Evolutionary conservation across 1,284 basidiomycete species (phyloP), one percentile per base, ranked within the genome.

Genomic region (Phaffia rhodozyma): DNA sequence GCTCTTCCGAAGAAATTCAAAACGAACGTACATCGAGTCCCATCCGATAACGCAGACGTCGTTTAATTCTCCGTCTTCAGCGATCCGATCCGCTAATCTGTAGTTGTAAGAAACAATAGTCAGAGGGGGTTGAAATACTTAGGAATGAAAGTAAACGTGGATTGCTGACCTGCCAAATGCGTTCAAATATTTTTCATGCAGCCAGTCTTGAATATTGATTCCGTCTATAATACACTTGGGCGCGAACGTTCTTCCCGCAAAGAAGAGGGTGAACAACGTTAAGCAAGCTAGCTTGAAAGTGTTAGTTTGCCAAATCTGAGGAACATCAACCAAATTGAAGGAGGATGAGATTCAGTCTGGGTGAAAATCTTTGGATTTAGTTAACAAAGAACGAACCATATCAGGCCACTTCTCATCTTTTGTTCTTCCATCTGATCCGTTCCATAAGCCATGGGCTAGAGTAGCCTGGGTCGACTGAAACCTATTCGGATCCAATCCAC

Each of bases 211-310:
- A 69, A 98, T 94, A 73, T 97, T 94, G 67, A 84, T 76, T 13
- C 85, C 91, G 75, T 97, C 91, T 70, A 97, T 87, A 69, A 91
- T 78, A 75, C 92, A 97, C 66, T 86, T 85, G 0, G 94, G 94
- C 0, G 93, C 91, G 73, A 85, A 97, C 60, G 86, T 84, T 47
- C 83, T 82, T 5, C 94, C 94, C 34, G 87, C 91, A 72, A 91
- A 97, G 82, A 97, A 97, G 62, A 98, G 81, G 5, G 91, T 91
- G 78, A 91, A 96, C 60, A 97, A 73, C 5, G 91, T 94, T 72
- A 91, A 90, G 21, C 84, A 84, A 48, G 87, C 84, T 20, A 97
- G 83, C 20, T 89, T 87, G 55, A 87, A 85, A 72, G 97, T 97
- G 74, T 97, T 97, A 25, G 93, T 96, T n/a, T 87, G 85, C 94